Conservation (phyloP, 345 rosid genomes). For the Lepidium sativum region DNA sequence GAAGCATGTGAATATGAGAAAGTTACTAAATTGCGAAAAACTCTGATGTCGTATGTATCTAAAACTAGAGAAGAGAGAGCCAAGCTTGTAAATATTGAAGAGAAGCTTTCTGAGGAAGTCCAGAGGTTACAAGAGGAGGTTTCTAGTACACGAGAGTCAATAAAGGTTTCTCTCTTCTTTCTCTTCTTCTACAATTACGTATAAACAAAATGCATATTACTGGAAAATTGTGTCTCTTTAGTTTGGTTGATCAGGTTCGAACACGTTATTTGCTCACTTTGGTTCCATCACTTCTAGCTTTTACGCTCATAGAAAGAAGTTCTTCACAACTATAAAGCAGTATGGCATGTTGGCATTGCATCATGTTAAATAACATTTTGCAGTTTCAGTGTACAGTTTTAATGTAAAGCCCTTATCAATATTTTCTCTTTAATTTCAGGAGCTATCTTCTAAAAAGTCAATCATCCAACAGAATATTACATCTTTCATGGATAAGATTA, state of each 20-base stretch:
- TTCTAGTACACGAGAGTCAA: constrained; percentile 52
- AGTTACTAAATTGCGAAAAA: constrained; percentile 48
- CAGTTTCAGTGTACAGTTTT: not conserved
- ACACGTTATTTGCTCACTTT: not conserved
- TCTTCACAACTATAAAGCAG: not conserved
- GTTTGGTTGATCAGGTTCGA: not conserved
- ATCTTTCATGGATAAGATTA: constrained; percentile 57
- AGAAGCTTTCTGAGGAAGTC: constrained; percentile 67
- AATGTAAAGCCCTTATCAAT: not conserved
- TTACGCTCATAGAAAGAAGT: not conserved
- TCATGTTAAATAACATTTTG: not conserved
- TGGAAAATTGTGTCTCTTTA: not conserved
- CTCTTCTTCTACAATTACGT: not conserved
- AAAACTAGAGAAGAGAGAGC: constrained; percentile 58
- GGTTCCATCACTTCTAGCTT: not conserved
- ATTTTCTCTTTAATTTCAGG: constrained; percentile 34
- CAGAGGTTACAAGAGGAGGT: constrained; percentile 56
- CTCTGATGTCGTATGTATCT: constrained; percentile 42
- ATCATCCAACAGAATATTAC: constrained; percentile 63
- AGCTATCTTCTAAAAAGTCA: constrained; percentile 70
- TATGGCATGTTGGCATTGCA: not conserved
- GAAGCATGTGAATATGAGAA: constrained; percentile 57
- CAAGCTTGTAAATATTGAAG: constrained; percentile 55
- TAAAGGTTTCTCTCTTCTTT: constrained; percentile 43
- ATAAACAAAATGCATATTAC: not conserved